phyloP scores from a whole-genome alignment of 2,329 filamentous ascomycete species.

The Grosmannia penicillata region DNA sequence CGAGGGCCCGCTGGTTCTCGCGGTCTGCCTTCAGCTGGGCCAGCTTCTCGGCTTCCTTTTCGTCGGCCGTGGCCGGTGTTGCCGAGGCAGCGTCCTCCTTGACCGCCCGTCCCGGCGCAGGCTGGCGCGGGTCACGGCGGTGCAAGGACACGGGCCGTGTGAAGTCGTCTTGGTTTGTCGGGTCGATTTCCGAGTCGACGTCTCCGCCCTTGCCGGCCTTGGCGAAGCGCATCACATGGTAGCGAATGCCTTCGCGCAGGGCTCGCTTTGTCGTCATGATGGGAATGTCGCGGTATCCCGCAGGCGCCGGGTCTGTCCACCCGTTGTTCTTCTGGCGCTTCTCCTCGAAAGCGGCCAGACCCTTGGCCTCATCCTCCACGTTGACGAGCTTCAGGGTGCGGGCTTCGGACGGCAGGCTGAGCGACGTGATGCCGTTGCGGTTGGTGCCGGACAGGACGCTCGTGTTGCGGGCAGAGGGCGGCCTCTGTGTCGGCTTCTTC shows the following conservation, averaged over 20 bases:
- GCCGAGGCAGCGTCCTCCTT: slow-evolving; percentile 37
- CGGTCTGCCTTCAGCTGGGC: slow-evolving; percentile 64
- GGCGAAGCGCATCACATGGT: slow-evolving; percentile 73
- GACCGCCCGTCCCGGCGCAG: slow-evolving; percentile 45
- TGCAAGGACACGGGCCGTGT: slow-evolving; percentile 79
- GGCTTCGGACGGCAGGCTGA: slow-evolving; percentile 10
- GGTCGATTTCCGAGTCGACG: slow-evolving; percentile 42
- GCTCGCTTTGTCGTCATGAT: slow-evolving; percentile 73
- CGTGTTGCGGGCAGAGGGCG: slow-evolving; percentile 13
- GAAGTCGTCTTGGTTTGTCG: slow-evolving; percentile 60
- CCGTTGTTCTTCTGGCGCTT: slow-evolving; percentile 34
- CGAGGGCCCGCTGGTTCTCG: slow-evolving; percentile 72
- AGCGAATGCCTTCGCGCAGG: slow-evolving; percentile 63
- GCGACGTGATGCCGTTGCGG: slow-evolving; percentile 4
- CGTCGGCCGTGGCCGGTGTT: slow-evolving; percentile 28
- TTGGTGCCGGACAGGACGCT: slow-evolving; percentile 8
- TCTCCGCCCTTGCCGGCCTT: slow-evolving; percentile 41
- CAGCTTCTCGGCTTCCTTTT: slow-evolving; percentile 45
- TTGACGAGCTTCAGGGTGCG: slow-evolving; percentile 6
- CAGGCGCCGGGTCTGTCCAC: slow-evolving; percentile 36
- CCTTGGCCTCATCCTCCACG: slow-evolving; percentile 11
- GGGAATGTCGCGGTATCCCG: slow-evolving; percentile 35
- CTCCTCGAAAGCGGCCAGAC: slow-evolving; percentile 22
- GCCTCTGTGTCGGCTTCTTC: slow-evolving; percentile 31
- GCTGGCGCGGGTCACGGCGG: slow-evolving; percentile 68